phyloP scores from a whole-genome alignment of 257 asterid species.

The Solanum dulcamara region DNA sequence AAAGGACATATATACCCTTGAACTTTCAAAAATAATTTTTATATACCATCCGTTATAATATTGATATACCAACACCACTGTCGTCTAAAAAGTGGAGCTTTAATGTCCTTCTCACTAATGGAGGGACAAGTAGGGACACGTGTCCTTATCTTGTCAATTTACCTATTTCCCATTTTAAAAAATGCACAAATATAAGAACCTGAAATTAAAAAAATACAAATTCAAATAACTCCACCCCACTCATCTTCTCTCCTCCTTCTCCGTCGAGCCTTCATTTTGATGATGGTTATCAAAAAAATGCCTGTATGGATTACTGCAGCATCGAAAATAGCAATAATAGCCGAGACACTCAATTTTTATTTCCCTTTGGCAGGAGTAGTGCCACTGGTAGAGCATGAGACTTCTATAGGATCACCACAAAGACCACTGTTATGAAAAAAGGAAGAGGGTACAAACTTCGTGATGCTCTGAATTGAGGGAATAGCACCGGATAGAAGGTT shows the following conservation, averaged over 20 bases:
- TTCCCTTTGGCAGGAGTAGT: slow-evolving; percentile 17
- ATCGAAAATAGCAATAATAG: slow-evolving; percentile 77
- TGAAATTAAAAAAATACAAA: no score
- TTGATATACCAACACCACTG: no score
- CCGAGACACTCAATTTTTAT: slow-evolving; percentile 54
- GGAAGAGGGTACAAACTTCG: slow-evolving; percentile 50
- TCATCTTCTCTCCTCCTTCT: slow-evolving; percentile 41
- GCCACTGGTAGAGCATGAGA: slow-evolving; percentile 26
- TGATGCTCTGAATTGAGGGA: slow-evolving; percentile 48
- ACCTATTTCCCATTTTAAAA: no score
- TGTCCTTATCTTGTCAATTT: no score
- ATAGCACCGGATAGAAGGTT: slow-evolving; percentile 72
- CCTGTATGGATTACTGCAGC: slow-evolving; percentile 65
- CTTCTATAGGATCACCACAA: slow-evolving; percentile 66
- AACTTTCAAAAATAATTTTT: no score
- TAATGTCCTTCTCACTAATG: no score
- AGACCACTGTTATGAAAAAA: slow-evolving; percentile 61
- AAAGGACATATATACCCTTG: no score
- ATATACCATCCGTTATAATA: no score
- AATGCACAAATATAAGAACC: no score
- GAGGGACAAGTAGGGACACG: no score
- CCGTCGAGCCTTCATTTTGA: slow-evolving; percentile 58
- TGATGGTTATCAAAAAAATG: slow-evolving; percentile 51
- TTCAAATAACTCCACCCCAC: no score
- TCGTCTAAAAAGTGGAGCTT: no score